These are phyloP conservation scores for Salvia sclarea DNA, from an alignment of 305 asterid species.

Conservation along the genomic window DNA sequence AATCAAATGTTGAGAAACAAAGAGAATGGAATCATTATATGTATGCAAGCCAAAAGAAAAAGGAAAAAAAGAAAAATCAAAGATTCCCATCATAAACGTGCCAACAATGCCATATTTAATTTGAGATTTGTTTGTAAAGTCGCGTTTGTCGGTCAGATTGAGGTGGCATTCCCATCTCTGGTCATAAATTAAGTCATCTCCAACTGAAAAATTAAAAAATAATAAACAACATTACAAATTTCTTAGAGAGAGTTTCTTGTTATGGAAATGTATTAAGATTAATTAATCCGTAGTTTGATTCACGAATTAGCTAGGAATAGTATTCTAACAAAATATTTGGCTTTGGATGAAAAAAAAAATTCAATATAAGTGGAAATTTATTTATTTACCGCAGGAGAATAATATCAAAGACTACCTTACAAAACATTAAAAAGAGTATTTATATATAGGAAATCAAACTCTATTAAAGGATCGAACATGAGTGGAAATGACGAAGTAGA, in stretches of 20 bases:
- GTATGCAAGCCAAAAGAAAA: neutral
- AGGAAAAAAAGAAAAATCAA: slow-evolving; percentile 27
- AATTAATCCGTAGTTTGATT: no score
- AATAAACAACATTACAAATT: neutral
- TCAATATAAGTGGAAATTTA: no score
- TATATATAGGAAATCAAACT: no score
- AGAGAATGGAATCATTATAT: neutral
- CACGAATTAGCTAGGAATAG: no score
- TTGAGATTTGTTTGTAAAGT: slow-evolving; percentile 33
- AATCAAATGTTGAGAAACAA: slow-evolving; percentile 3
- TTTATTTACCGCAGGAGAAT: no score
- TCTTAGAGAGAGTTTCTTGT: no score
- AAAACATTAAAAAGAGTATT: no score
- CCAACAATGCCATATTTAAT: slow-evolving; percentile 26
- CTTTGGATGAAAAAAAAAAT: no score
- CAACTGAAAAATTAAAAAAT: neutral
- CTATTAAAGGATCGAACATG: no score
- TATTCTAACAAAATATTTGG: no score
- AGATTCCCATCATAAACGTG: slow-evolving; percentile 44
- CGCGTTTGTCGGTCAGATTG: slow-evolving; percentile 44
- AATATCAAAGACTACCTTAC: no score
- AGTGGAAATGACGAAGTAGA: no score
- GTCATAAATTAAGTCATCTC: slow-evolving; percentile 9
- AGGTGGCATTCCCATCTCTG: slow-evolving; percentile 42
- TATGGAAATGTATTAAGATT: neutral